A percentile compares a stretch with the other conserved stretches of the same genome.
phyloP scores from a whole-genome alignment of 352 stramenopile species.

The Pythium aquatile region DNA sequence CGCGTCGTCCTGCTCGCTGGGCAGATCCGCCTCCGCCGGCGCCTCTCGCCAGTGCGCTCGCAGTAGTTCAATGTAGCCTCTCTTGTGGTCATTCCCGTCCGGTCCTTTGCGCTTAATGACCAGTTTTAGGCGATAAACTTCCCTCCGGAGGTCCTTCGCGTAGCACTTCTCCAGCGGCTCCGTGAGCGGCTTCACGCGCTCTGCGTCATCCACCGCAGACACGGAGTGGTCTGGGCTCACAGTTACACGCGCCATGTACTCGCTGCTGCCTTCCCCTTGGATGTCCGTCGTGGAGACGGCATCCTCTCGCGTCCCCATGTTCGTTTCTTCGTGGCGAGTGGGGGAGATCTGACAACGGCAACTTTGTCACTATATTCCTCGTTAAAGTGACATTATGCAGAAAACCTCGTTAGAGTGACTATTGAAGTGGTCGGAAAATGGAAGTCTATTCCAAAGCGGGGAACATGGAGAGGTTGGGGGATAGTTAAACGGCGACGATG shows the following conservation, averaged over 20 bases:
- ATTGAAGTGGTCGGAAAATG: slow-evolving; percentile 16
- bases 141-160: slow-evolving; percentile 34
- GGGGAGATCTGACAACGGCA: slow-evolving; percentile 9
- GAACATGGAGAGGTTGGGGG: background rate
- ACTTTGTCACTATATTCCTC: slow-evolving; percentile 27
- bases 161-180: slow-evolving; percentile 38
- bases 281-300: background rate
- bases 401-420: slow-evolving; percentile 11
- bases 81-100: slow-evolving; percentile 37
- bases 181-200: slow-evolving; percentile 4
- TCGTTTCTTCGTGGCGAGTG: background rate
- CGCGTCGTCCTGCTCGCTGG: background rate
- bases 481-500: background rate
- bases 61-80: slow-evolving; percentile 39
- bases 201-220: background rate
- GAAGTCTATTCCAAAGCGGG: background rate
- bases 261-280: background rate
- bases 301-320: background rate
- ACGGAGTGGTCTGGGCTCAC: background rate
- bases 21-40: background rate
- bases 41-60: slow-evolving; percentile 15
- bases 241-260: background rate
- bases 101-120: slow-evolving; percentile 28
- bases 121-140: slow-evolving; percentile 40
- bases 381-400: background rate